phyloP scores from a whole-genome alignment of 345 rosid genomes.

The Erodium maritimum region DNA sequence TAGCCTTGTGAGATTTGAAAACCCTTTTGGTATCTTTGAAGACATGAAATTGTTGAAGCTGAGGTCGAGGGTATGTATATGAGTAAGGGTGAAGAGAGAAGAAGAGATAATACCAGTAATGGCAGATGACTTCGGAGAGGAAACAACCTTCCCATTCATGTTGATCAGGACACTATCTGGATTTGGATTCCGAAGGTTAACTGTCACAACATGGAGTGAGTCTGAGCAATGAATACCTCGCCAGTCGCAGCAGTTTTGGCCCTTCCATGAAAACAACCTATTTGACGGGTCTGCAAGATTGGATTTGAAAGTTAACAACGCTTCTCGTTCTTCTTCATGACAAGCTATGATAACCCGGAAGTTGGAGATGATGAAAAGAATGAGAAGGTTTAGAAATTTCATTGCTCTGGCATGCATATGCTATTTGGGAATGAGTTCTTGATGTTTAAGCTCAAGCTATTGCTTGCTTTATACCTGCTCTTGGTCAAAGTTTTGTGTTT shows the following conservation, averaged over 20 bases:
- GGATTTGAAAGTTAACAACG: slow-evolving; percentile 17
- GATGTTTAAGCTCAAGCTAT: no score
- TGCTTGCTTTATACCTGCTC: no score
- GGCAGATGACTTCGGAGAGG: slow-evolving; percentile 10
- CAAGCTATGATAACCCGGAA: slow-evolving; percentile 4
- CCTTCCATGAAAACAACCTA: slow-evolving; percentile 15
- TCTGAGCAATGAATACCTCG: slow-evolving; percentile 13
- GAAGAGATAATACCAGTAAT: slow-evolving; percentile 11
- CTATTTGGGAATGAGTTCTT: no score
- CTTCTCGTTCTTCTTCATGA: slow-evolving; percentile 14
- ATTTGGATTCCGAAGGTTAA: slow-evolving; percentile 16
- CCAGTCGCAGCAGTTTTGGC: slow-evolving; percentile 18
- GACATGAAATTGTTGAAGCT: slow-evolving; percentile 23
- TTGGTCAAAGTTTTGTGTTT: no score
- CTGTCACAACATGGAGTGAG: slow-evolving; percentile 10
- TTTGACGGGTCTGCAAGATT: slow-evolving; percentile 14
- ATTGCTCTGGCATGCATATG: background rate
- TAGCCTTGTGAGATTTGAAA: slow-evolving; percentile 13
- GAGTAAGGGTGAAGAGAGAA: slow-evolving; percentile 16
- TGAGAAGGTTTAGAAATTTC: background rate
- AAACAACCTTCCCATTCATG: slow-evolving; percentile 4
- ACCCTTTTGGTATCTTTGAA: slow-evolving; percentile 13
- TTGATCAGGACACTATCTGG: slow-evolving; percentile 2
- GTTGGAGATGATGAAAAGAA: background rate
- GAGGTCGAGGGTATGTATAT: slow-evolving; percentile 12